Evolutionary conservation across 2,329 filamentous ascomycete genomes (phyloP), one percentile per base, ranked within the genome.

Genomic region (Kalaharituber pfeilii): DNA sequence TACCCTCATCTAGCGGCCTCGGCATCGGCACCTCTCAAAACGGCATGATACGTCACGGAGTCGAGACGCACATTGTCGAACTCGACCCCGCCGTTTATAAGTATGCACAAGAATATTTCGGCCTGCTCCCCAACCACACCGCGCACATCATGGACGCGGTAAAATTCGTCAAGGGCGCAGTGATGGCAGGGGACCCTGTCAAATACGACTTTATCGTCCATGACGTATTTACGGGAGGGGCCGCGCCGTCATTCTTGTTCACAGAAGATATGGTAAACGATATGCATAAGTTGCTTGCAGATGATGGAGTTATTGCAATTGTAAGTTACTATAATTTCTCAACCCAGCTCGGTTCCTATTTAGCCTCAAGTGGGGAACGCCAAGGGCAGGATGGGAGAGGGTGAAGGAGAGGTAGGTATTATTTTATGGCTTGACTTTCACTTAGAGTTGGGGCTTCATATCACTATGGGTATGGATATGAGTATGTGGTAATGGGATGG

Each of bases 141-240:
- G 75, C 82, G n/a, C 77, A 86, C 52, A 81, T 96, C 59, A 77
- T 81, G 51, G 86, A 98, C 63, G 91, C 91, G 0, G 79, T 87
- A 2, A 69, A 71, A n/a, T 94, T 76, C 65, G 68, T 72, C 47
- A 64, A 69, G 52, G 65, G 74, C 49, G 71, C 71, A 53, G 64
- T 69, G 51, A 62, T 69, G 26, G 63, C 70, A 54, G 66, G 69
- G 6, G 67, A 64, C 47, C 62, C 56, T 26, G 61, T 72, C 49
- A 72, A 72, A 26, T 98, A 83, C 67, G 82, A 95, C 70, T 96
- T 94, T 71, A 91, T 98, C 65, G 76, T 98, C 53, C 91, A 98
- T 67, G 91, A 98, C 62, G 91, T 98, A 24, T 98, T 98, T 67
- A 98, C 91, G 0, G 91, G 91, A 24, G 91, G 91, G 52, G 88